A percentile compares a stretch with the other conserved stretches of the same genome.
phyloP scores from a whole-genome alignment of 805 yeast species.

The Schwanniomyces occidentalis region DNA sequence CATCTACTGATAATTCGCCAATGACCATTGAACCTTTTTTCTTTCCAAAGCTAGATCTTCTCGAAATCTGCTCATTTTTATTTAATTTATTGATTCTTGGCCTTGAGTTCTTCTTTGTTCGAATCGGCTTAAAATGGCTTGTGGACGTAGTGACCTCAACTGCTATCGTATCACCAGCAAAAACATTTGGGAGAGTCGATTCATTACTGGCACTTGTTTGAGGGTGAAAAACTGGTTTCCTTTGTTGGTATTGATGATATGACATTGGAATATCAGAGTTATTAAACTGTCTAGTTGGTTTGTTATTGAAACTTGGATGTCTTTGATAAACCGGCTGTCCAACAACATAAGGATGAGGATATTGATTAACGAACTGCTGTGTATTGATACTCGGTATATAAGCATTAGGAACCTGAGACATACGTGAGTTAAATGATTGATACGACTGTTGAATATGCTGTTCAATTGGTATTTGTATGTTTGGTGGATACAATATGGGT shows the following conservation, averaged over 20 bases:
- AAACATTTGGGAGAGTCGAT: no score
- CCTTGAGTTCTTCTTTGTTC: conserved; percentile 35
- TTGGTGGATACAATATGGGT: conserved; percentile 8
- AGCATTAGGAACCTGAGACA: background rate
- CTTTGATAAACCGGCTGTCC: conserved; percentile 4
- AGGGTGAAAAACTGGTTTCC: no score
- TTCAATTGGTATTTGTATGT: conserved; percentile 8
- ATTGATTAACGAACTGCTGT: conserved; percentile 1
- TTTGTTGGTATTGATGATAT: no score
- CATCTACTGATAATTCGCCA: conserved; percentile 27
- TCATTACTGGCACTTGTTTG: no score
- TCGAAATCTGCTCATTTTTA: conserved; percentile 13
- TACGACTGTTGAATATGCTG: conserved; percentile 6
- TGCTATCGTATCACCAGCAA: no score
- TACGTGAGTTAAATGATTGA: conserved; percentile 3
- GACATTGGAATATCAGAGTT: no score
- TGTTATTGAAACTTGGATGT: conserved; percentile 6
- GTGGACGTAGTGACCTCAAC: no score
- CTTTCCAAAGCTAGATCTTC: background rate
- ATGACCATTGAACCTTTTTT: conserved; percentile 1
- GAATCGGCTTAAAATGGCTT: conserved; percentile 33
- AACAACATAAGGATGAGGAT: conserved; percentile 1
- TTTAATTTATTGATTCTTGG: conserved; percentile 39
- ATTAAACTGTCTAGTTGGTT: conserved; percentile 1
- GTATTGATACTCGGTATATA: conserved; percentile 1